These are phyloP conservation scores for Fusarium temperatum DNA, from an alignment of 2,329 filamentous ascomycete genomes.

Conservation along the genomic window DNA sequence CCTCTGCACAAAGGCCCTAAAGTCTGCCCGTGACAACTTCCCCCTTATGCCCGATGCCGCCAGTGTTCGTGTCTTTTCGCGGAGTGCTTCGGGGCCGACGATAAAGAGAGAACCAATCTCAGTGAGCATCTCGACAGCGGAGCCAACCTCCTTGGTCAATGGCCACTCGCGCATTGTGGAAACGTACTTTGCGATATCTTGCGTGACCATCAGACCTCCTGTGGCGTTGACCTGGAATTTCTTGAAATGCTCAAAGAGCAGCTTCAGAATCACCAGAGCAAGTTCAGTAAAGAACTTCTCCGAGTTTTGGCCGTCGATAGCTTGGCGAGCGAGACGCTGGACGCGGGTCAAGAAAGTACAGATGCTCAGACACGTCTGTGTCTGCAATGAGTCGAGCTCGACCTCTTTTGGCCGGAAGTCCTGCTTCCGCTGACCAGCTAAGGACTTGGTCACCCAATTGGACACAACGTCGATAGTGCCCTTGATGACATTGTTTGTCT, in stretches of 20 bases:
- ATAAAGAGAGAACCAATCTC: conserved; percentile 98
- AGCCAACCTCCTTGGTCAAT: conserved; percentile 72
- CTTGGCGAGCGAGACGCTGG: conserved; percentile 68
- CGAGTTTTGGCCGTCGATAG: conserved; percentile 85
- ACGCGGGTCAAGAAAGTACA: conserved; percentile 80
- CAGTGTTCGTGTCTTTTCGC: conserved; percentile 73
- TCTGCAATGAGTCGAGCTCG: conserved; percentile 82
- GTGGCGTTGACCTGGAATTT: conserved; percentile 93
- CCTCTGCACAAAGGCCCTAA: conserved; percentile 85
- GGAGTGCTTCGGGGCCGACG: conserved; percentile 81
- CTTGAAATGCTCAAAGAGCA: conserved; percentile 93
- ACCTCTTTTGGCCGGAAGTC: conserved; percentile 91
- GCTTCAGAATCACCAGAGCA: conserved; percentile 77
- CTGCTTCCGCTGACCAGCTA: conserved; percentile 83
- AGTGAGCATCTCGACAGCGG: conserved; percentile 82
- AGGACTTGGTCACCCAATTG: conserved; percentile 77
- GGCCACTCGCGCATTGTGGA: conserved; percentile 87
- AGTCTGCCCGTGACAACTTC: conserved; percentile 72
- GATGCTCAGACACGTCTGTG: conserved; percentile 82
- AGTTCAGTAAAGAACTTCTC: conserved; percentile 85
- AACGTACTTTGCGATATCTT: conserved; percentile 94
- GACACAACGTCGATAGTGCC: conserved; percentile 72
- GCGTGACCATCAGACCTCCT: conserved; percentile 92
- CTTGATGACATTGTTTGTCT: conserved; percentile 72
- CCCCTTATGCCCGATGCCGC: conserved; percentile 56